phyloP scores from a whole-genome alignment of 805 yeast species.

The Myxozyma kluyveri region DNA sequence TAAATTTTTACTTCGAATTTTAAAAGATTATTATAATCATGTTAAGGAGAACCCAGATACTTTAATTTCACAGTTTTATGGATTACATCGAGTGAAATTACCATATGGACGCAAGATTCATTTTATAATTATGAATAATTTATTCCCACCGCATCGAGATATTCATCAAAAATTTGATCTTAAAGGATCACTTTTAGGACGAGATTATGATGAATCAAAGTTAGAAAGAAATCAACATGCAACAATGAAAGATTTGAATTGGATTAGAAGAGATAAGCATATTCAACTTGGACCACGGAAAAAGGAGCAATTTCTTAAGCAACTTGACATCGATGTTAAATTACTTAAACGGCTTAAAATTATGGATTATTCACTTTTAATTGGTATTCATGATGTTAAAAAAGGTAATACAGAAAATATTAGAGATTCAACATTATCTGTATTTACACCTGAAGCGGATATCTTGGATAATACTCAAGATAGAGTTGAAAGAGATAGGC shows the following conservation, averaged over 20 bases:
- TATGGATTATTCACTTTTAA: slow-evolving; percentile 90
- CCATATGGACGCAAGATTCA: slow-evolving; percentile 81
- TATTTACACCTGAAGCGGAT: slow-evolving; percentile 37
- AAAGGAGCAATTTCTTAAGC: slow-evolving; percentile 57
- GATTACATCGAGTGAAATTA: slow-evolving; percentile 88
- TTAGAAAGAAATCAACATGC: slow-evolving; percentile 33
- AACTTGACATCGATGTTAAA: slow-evolving; percentile 70
- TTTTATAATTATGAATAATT: slow-evolving; percentile 92
- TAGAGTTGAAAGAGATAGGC: slow-evolving; percentile 19
- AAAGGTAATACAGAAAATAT: slow-evolving; percentile 50
- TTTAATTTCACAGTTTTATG: slow-evolving; percentile 90
- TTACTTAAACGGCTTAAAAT: slow-evolving; percentile 72
- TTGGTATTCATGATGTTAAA: slow-evolving; percentile 80
- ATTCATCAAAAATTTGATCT: slow-evolving; percentile 83
- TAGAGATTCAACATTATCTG: slow-evolving; percentile 38
- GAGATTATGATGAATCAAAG: slow-evolving; percentile 32
- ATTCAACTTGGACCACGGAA: slow-evolving; percentile 77
- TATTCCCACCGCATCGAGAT: slow-evolving; percentile 90
- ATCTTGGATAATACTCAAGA: slow-evolving; percentile 25
- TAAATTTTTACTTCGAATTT: slow-evolving; percentile 67
- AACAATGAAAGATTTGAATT: slow-evolving; percentile 81
- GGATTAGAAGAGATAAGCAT: slow-evolving; percentile 64
- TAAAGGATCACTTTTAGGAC: slow-evolving; percentile 88
- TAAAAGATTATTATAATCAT: slow-evolving; percentile 75
- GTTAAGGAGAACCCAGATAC: slow-evolving; percentile 84